These are phyloP conservation scores for Suhomyces ambrosiae DNA, from an alignment of 1,139 yeast genomes.

Conservation along the genomic window DNA sequence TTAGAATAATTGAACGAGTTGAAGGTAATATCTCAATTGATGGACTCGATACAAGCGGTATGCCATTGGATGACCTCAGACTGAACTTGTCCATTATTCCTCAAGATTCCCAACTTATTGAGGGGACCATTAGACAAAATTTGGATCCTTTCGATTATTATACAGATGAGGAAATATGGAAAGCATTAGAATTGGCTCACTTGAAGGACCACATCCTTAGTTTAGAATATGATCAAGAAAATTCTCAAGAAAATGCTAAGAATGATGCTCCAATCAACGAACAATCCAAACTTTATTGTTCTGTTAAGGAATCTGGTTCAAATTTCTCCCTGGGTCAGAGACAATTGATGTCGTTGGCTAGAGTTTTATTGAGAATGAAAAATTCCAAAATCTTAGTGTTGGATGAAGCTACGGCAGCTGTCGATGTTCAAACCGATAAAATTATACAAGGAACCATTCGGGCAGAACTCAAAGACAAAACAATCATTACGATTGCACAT, in stretches of 20 bases:
- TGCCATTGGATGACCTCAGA: slow-evolving; percentile 55
- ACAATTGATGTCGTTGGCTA: slow-evolving; percentile 72
- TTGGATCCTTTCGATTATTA: slow-evolving; percentile 59
- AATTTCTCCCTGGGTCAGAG: slow-evolving; percentile 79
- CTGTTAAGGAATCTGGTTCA: slow-evolving; percentile 67
- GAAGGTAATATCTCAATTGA: slow-evolving; percentile 57
- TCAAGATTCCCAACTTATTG: slow-evolving; percentile 68
- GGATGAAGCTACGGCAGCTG: slow-evolving; percentile 88
- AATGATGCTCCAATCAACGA: slow-evolving; percentile 20
- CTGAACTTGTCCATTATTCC: slow-evolving; percentile 64
- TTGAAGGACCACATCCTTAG: slow-evolving; percentile 47
- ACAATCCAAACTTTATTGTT: slow-evolving; percentile 39
- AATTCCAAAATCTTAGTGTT: slow-evolving; percentile 64
- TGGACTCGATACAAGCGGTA: slow-evolving; percentile 45
- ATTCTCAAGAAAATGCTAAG: slow-evolving; percentile 25
- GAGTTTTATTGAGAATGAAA: slow-evolving; percentile 59
- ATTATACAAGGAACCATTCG: slow-evolving; percentile 76
- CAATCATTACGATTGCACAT: slow-evolving; percentile 81
- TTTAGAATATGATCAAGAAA: slow-evolving; percentile 28
- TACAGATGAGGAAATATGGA: slow-evolving; percentile 57
- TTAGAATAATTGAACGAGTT: slow-evolving; percentile 79
- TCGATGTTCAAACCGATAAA: slow-evolving; percentile 77
- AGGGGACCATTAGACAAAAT: slow-evolving; percentile 61
- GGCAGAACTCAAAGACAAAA: slow-evolving; percentile 59
- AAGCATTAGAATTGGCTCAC: slow-evolving; percentile 54